Base-by-base conservation (phyloP, 2,329 filamentous ascomycete genomes). In the Arachnopeziza araneosa region DNA sequence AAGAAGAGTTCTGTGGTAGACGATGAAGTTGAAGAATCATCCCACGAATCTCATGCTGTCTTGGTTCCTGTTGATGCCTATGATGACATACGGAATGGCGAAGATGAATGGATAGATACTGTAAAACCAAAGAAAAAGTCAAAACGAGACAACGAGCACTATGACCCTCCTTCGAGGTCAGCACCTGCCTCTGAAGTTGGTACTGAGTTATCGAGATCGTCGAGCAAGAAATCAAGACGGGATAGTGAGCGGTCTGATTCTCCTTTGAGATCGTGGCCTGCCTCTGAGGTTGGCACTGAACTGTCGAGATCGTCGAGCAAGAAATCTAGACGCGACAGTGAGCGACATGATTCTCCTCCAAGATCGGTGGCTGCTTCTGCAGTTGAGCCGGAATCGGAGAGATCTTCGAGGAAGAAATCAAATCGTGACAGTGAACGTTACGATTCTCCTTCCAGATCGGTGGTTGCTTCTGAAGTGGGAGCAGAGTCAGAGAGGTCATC, bases 101-200 rank as follows among this genome's bases (percentile, higher is more conserved):
- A 69, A 26, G 76, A 77, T 54, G 74, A 76, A 9, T 74, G 73
- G 71, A 73, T 72, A 30, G 67, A 66, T 10, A 68, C 74, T 19
- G 36, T 44, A 74, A 70, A 73, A 60, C 73, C 72, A 23, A 77
- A 72, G 55, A 77, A 75, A 65, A 75, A 71, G 55, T 71, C 73
- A 24, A 76, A 73, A 58, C 68, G 69, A 21, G 70, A 72, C 36
- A 70, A 66, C 56, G 66, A 66, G 17, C 61, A 60, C 9, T 71
- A 63, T 56, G 70, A 69, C 55, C 69, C 66, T 24, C 64, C 65
- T 30, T 56, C 63, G 12, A 59, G 61, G 36, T 62, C 63, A 32
- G 58, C 50, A 50, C 24, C 53, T 21, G 12, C 56, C 23, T 51
- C 59, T 6, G 65, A 68, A n/a, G 24, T 53, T 51, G 64, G 55